Evolutionary conservation across 805 yeast genomes (phyloP), one percentile per base, ranked within the genome.

Genomic region (Cyberlindnera japonica): DNA sequence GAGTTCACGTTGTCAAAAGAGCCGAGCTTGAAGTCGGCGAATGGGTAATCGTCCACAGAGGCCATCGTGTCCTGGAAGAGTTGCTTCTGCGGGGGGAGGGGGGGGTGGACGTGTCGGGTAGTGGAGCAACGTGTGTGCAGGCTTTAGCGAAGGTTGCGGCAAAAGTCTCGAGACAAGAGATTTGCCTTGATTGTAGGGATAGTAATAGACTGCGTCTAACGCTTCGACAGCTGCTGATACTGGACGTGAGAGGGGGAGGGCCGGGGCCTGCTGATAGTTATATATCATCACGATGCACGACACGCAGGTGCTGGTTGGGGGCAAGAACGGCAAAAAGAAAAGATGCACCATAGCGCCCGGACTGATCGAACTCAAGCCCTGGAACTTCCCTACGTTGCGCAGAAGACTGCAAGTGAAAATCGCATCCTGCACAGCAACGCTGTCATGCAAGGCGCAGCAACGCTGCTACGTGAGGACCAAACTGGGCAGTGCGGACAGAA

Each of bases 381-480:
- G 24, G 24, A 35, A 34, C 30, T 37, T 31, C 39, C 30, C 32
- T 36, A 28, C 34, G 25, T 27, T 11, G 24, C n/a, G 35, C 24
- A 22, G n/a, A 13, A 9, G 28, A 15, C 9, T 44, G 47, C 44
- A 31, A 44, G 47, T 32, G 47, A 44, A 44, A 44, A 39, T 40
- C 41, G 19, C 28, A 2, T 38, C 38, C 22, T 34, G 38, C 36
- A n/a, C 33, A 5, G 29, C n/a, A n/a, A n/a, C n/a, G 11, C 15
- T 13, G 14, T 25, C 11, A 25, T 7, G 28, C 28, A 13, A 12
- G 28, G 10, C 9, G 14, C 28, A 9, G 14, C 6, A 13, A 13
- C 17, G 14, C 30, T 24, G 32, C 19, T 6, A 14, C 13, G 7
- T 14, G 28, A 15, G 15, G 24, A 8, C 24, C 24, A 22, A 22